Base-by-base conservation (phyloP, 1,284 basidiomycete genomes). In the Leccinum fallax region DNA sequence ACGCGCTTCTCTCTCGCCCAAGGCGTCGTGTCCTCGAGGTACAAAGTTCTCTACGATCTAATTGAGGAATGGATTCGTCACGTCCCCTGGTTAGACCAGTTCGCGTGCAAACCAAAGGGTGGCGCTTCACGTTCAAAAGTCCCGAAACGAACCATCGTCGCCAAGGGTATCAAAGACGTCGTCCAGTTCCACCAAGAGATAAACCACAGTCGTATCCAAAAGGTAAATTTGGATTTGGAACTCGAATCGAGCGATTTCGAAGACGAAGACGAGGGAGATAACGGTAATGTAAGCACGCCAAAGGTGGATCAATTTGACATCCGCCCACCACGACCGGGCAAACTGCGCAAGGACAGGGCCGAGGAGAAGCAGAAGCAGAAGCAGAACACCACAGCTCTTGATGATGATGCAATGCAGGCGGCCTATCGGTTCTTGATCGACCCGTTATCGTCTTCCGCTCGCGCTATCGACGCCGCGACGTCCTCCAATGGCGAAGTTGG, bases 81-180 rank as follows among this genome's bases (percentile, higher is more conserved):
- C 30, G 78, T 93, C 4, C 88, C 89, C 3, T 93, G 91, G 89
- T 76, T 91, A 3, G 79, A 80, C 58, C 79, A 81, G 56, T 82
- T 83, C 61, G 72, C 59, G 5, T 68, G 73, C 58, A 74, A 82
- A 55, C 72, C 74, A 53, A 75, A 77, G 58, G 71, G 72, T 60
- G 76, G 71, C 32, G 78, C 73, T 38, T 81, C 82, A 5, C 79
- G 84, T 4, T 81, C 85, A 19, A 88, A 85, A 69, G 76, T 84
- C 34, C 77, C 85, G 19, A 87, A 85, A 70, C 81, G 89, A 26
- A 72, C 78, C 36, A 74, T 87, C 30, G 84, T 89, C 60, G 87
- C 88, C 34, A 82, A 83, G 43, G 86, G 85, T 5, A 75, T 90
- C 59, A 84, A 85, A 64, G 89, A 91, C 66, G 83, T 86, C 28